A percentile compares a stretch with the other conserved stretches of the same genome.
These are phyloP conservation scores for Protomyces macrosporus DNA, from an alignment of 1,139 yeast species.

Conservation along the genomic window DNA sequence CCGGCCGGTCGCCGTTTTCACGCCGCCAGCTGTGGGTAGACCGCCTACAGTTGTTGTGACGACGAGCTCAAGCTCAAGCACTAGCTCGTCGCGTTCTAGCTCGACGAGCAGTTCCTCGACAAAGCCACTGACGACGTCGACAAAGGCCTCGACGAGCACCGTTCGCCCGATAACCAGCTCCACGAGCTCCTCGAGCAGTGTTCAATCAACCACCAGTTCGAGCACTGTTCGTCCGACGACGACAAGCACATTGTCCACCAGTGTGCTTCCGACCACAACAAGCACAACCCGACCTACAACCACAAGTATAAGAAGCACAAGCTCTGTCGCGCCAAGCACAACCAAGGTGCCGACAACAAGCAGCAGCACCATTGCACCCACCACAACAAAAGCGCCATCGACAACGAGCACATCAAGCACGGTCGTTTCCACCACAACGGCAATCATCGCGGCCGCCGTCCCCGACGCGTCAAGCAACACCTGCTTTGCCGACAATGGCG, in stretches of 20 bases:
- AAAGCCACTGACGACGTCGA: not conserved
- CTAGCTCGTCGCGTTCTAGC: not conserved
- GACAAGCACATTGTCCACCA: not conserved
- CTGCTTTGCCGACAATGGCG: constrained; percentile 9
- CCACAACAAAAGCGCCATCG: constrained; percentile 3
- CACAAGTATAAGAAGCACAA: not conserved
- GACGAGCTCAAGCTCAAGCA: not conserved
- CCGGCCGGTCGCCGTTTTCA: not conserved
- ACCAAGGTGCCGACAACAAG: not conserved
- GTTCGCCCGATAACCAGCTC: not conserved
- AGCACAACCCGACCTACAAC: not conserved
- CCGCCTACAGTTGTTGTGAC: not conserved
- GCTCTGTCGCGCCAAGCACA: not conserved
- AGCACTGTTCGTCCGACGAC: not conserved
- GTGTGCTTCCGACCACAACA: not conserved
- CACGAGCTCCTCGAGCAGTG: not conserved
- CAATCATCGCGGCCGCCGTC: not conserved
- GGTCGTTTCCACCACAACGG: not conserved
- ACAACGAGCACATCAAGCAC: not conserved
- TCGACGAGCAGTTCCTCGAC: not conserved
- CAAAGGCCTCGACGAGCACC: not conserved
- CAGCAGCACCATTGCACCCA: not conserved
- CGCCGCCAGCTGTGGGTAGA: not conserved
- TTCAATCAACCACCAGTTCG: not conserved
- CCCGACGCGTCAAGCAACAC: not conserved